Conservation (phyloP, 2,329 filamentous ascomycete genomes). For the Zymoseptoria crescenta region DNA sequence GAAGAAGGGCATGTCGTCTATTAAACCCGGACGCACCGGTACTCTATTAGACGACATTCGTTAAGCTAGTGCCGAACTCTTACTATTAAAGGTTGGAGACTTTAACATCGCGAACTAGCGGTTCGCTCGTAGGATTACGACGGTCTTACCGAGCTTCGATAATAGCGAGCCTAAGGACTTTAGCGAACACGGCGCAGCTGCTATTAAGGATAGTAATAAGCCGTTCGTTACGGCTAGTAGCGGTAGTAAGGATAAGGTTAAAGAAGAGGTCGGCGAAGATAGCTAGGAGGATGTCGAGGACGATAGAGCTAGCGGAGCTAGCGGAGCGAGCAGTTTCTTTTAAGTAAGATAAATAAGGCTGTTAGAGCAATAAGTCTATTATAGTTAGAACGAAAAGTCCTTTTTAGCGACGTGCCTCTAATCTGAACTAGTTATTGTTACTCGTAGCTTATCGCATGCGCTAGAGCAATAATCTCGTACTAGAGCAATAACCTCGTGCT, state of each 20-base stretch:
- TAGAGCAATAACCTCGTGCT: too few relatives aligned
- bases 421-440: too few relatives aligned
- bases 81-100: background rate
- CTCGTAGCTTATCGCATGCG: too few relatives aligned
- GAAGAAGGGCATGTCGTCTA: background rate
- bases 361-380: too few relatives aligned
- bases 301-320: background rate
- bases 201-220: background rate
- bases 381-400: too few relatives aligned
- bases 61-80: background rate
- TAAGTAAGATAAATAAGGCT: too few relatives aligned
- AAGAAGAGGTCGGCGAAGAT: background rate
- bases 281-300: background rate
- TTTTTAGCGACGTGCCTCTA: too few relatives aligned
- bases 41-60: background rate
- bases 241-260: background rate
- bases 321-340: background rate
- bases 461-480: too few relatives aligned
- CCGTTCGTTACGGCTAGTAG: background rate
- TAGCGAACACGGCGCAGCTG: background rate
- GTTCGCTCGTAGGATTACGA: background rate
- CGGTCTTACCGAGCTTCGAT: background rate
- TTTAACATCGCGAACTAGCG: background rate
- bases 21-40: background rate
- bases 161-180: background rate